Percentiles rank a stretch among this genome's conserved stretches.
phyloP scores from a whole-genome alignment of 495 filamentous ascomycete genomes.

The Penicillium roqueforti region DNA sequence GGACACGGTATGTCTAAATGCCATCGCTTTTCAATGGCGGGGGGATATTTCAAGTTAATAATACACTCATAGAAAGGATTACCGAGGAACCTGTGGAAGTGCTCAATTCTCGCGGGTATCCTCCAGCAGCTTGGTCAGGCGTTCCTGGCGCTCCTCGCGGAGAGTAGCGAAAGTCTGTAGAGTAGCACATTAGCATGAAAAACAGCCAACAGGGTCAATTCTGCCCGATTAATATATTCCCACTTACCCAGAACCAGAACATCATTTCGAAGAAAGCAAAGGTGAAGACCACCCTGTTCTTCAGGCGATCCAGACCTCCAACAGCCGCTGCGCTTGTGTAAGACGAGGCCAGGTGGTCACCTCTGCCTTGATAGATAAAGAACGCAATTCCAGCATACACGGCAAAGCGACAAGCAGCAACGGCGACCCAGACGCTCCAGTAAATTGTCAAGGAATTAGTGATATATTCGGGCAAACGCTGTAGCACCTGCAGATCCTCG shows the following conservation, averaged over 20 bases:
- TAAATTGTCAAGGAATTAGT: constrained; percentile 38
- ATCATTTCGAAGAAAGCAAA: constrained; percentile 82
- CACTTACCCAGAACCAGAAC: constrained; percentile 78
- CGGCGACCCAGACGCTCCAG: constrained; percentile 72
- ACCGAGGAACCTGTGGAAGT: not conserved
- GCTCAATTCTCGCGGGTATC: constrained; percentile 24
- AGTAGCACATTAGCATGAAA: constrained; percentile 50
- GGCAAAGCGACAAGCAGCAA: constrained; percentile 62
- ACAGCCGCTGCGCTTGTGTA: constrained; percentile 23
- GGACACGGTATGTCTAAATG: not conserved
- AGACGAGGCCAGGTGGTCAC: constrained; percentile 31
- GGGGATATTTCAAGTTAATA: constrained; percentile 4
- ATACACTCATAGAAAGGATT: constrained; percentile 10
- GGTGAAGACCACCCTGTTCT: constrained; percentile 77
- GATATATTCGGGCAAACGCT: constrained; percentile 38
- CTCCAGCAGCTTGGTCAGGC: constrained; percentile 34
- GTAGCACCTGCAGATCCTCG: constrained; percentile 29
- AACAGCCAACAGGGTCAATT: not conserved
- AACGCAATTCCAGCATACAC: constrained; percentile 63
- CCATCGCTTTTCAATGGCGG: not conserved
- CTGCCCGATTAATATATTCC: not conserved
- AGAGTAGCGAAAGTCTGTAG: constrained; percentile 45
- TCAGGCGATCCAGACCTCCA: constrained; percentile 54
- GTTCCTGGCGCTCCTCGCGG: constrained; percentile 44
- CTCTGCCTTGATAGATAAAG: constrained; percentile 63